These are phyloP conservation scores for Scytalidium sp. DNA, from an alignment of 2,329 filamentous ascomycete species.

Conservation along the genomic window DNA sequence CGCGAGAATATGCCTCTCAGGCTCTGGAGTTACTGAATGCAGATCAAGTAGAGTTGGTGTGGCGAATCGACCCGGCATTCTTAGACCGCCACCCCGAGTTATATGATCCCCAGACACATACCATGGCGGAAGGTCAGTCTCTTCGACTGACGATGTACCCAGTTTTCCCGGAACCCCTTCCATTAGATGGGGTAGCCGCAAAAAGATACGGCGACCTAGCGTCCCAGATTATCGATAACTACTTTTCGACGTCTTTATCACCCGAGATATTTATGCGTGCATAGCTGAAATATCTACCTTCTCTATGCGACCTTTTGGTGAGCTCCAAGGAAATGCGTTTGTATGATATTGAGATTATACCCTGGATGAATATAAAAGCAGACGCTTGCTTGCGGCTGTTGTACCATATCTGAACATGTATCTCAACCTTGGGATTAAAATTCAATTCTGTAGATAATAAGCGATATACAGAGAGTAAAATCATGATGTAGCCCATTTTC, in stretches of 20 bases:
- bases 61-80: neutral
- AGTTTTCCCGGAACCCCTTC: neutral
- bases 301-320: too few relatives aligned
- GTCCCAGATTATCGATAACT: neutral
- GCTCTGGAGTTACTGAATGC: neutral
- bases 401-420: too few relatives aligned
- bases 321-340: too few relatives aligned
- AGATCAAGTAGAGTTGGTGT: neutral
- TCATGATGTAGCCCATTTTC: too few relatives aligned
- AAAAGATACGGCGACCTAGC: neutral
- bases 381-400: too few relatives aligned
- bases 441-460: too few relatives aligned
- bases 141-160: neutral
- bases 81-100: neutral
- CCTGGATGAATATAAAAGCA: too few relatives aligned
- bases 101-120: neutral
- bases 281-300: too few relatives aligned
- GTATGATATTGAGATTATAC: too few relatives aligned
- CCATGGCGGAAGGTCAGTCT: neutral
- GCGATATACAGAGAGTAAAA: too few relatives aligned
- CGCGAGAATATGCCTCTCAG: neutral
- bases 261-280: too few relatives aligned
- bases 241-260: neutral
- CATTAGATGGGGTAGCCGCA: neutral
- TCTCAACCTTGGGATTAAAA: too few relatives aligned